Base-by-base conservation (phyloP, 352 stramenopile species). In the Globisporangium rhizosaccharum region DNA sequence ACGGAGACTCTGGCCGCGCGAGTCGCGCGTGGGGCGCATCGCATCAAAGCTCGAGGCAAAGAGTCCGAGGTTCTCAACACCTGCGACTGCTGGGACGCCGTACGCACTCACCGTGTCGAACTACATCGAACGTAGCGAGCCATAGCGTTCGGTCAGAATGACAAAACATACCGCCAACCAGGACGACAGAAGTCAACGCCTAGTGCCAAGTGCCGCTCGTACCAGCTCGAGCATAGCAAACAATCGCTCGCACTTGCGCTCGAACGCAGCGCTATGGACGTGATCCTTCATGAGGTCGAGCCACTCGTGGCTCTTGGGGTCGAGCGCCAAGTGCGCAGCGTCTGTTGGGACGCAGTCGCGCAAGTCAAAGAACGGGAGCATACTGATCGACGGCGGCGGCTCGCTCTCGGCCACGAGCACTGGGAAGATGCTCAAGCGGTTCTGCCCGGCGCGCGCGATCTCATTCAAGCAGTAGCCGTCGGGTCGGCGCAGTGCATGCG, bases 381-480 rank as follows among this genome's bases (percentile, higher is more conserved):
- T 85, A 1, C 64, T 62, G 57, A 89, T 87, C 37, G 74, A 71
- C n/a, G 80, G 79, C 12, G 78, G 79, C 12, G 82, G 82, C 23
- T 79, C 72, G 51, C 79, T 90, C 33, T 90, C 79, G 0, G 66
- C 76, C 44, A 91, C 72, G 53, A 91, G 63, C 12, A 87, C 79
- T 3, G 79, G 82, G 47, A 91, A 91, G 58, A 90, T 90, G 53
- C 69, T 79, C 10, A 91, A 70, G 14, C 73, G 69, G 37, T 85
- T 68, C 18, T 76, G 71, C 23, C 76, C 75, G 12, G 82, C 82
- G 41, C 79, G 76, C 10, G 82, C 77, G 18, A 91, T 82, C 66
- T 91, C 82, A 61, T 91, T 91, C 56, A 91, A 74, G 39, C 82
- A 91, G 61, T 90, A 91, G 26, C 82, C 82, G 59, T 91, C 79